Evolutionary conservation across 495 filamentous ascomycete genomes (phyloP).

Genomic region (Hyaloscypha variabilis): DNA sequence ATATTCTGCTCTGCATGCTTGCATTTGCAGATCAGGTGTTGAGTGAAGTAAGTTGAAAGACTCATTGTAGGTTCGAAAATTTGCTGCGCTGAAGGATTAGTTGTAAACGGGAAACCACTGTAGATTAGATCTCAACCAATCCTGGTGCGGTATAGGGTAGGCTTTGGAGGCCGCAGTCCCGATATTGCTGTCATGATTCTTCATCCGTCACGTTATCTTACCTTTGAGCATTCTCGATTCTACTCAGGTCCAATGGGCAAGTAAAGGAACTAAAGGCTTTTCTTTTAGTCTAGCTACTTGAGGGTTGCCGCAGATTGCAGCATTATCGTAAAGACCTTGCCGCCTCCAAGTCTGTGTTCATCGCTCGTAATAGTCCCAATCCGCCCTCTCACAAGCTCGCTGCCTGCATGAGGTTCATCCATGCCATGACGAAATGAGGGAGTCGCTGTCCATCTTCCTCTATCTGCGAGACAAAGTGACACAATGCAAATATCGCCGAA

Average conservation of each 20-base stretch:
- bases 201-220: not conserved
- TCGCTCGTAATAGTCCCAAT: constrained; percentile 28
- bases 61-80: too few species aligned
- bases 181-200: not conserved
- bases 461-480: constrained; percentile 30
- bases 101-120: too few species aligned
- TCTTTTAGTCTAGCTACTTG: constrained; percentile 32
- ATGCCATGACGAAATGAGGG: constrained; percentile 25
- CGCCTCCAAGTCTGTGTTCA: constrained; percentile 21
- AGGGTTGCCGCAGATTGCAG: constrained; percentile 24
- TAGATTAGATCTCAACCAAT: too few species aligned
- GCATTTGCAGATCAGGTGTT: too few species aligned
- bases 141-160: not conserved
- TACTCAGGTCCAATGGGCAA: not conserved
- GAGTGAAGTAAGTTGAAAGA: too few species aligned
- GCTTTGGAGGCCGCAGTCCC: too few species aligned
- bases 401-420: constrained; percentile 23
- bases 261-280: constrained; percentile 25
- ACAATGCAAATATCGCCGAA: constrained; percentile 33
- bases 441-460: constrained; percentile 22
- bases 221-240: not conserved
- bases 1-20: too few species aligned
- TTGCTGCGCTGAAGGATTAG: too few species aligned
- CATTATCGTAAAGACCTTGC: constrained; percentile 22
- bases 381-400: constrained; percentile 23